phyloP scores from a whole-genome alignment of 78 protist genomes.

The Dictyostelium purpureum region DNA sequence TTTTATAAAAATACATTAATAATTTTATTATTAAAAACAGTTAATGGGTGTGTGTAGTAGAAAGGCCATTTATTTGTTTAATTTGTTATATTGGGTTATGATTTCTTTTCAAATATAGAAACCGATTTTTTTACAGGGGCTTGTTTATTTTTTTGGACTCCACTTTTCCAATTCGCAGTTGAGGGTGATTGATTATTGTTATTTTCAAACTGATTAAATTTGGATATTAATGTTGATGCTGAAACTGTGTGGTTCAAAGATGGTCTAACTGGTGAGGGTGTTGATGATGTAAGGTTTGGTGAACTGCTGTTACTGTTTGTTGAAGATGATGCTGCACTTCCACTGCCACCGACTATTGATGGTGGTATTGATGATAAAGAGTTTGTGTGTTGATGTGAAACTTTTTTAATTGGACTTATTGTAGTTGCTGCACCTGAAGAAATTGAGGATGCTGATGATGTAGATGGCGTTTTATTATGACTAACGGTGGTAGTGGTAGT shows the following conservation, averaged over 20 bases:
- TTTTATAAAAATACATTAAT: no score
- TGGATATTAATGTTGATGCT: constrained; percentile 18
- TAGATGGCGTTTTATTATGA: no score
- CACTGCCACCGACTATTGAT: no score
- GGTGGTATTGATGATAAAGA: not conserved
- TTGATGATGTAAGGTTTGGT: no score
- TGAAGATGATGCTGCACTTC: not conserved
- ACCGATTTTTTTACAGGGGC: constrained; percentile 7
- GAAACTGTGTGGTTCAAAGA: not conserved
- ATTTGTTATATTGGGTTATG: no score
- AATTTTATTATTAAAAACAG: no score
- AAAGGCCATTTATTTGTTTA: no score
- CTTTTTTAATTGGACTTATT: no score
- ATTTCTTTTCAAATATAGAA: constrained; percentile 7
- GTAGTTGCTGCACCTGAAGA: not conserved
- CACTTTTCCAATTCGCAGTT: constrained; percentile 13
- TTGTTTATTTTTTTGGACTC: not conserved
- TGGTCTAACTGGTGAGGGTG: not conserved
- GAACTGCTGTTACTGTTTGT: no score
- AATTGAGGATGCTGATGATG: not conserved
- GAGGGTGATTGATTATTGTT: no score
- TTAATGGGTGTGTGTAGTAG: no score
- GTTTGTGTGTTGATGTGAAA: not conserved
- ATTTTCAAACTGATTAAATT: not conserved
- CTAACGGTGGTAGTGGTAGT: not conserved